Base-by-base conservation (phyloP, 306 rosid genomes). In the Citrullus mucosospermus region DNA sequence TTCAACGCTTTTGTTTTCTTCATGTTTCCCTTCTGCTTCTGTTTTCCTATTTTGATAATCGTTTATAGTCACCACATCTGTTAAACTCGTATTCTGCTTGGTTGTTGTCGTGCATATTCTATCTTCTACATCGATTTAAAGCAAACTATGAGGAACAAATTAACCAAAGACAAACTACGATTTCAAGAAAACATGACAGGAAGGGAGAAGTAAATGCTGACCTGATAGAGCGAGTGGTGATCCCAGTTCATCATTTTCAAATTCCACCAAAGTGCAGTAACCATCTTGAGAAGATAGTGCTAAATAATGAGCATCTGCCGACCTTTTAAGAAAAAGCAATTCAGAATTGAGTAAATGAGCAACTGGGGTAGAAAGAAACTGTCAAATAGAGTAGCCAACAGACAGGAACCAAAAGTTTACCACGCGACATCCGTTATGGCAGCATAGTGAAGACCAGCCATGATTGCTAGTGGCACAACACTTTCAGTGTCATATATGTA, bases 211-310 rank as follows among this genome's bases (percentile, higher is more conserved):
- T 66, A n/a, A 68, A 16, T 20, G 80, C 71, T 78, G 81, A 93
- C 98, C 90, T 87, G 89, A 32, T 76, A 72, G 46, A 54, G 75
- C 55, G 84, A 82, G 72, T 4, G 96, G 97, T 65, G 87, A 74
- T 73, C 99, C 99, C 60, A 91, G 90, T 86, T 95, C 99, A 12
- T 85, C 85, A 69, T 82, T 83, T 81, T 91, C 97, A 73, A 95
- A 95, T 85, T 95, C 96, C 57, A 95, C 86, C 77, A 92, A 79
- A 39, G 97, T 91, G 83, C 99, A 88, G 87, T 86, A 95, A 74
- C 97, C 96, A 85, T 92, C 99, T 88, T 95, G 99, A 38, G 99
- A 95, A 25, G 99, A 91, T 82, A 90, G 55, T 59, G 96, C 99
- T 79, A 92, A 82, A 85, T 87, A 95, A 28, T 57, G 92, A 57